Base-by-base conservation (phyloP, 2,329 filamentous ascomycete species). In the Chrysoporthe cubensis region DNA sequence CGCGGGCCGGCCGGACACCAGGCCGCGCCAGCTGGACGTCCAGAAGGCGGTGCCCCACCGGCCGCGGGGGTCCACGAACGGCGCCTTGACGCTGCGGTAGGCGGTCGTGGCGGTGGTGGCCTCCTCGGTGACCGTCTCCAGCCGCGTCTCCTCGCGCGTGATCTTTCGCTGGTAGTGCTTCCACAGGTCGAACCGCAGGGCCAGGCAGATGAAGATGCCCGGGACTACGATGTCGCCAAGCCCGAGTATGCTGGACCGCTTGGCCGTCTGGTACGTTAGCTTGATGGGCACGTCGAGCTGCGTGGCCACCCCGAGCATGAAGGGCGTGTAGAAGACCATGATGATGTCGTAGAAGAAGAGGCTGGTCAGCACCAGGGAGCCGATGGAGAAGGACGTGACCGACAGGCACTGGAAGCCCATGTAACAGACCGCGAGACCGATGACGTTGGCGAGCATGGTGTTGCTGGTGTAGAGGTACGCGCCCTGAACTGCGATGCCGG, bases 311-410 rank as follows among this genome's bases (percentile, higher is more conserved):
- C 91, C 92, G 7, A 94, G 84, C 92, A 96, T 96, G 76, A 92
- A 89, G 0, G 92, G 92, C 81, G 91, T 94, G 76, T 91, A 96
- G 76, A 96, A 96, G 6, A 96, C 92, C 84, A 95, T 94, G 78
- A 96, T 89, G 61, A 99, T 95, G 76, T 99, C 95, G 75, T 99
- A 99, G 75, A 97, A 88, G 81, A 98, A 98, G 0, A 98, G 83
- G 0, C 91, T 92, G 11, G 84, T 81, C 1, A 98, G 83, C 11
- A 98, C 89, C 56, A 94, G 78, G 7, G 90, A 91, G 0, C 93
- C 93, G 0, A 92, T 97, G 65, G 86, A 81, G 75, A 97, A 97
- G 0, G 93, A 95, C 0, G 94, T 97, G 0, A 94, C 94, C 1
- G 94, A 97, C 82, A 98, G 88, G 64, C 97, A 81, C 73, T 95